Base-by-base conservation (phyloP, 2,329 filamentous ascomycete genomes). In the Conoideocrella luteorostrata region DNA sequence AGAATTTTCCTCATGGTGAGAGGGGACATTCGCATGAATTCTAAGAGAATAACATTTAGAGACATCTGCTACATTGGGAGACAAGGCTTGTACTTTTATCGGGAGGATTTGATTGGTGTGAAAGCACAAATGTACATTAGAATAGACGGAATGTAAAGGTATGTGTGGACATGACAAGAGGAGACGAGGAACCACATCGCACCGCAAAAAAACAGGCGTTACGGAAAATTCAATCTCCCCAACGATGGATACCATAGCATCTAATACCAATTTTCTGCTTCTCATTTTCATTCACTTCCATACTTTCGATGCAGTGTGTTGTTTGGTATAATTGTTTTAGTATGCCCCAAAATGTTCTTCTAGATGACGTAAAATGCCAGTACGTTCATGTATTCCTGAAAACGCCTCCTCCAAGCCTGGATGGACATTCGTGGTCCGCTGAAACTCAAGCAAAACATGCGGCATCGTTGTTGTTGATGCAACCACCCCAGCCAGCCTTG, bases 111-210 rank as follows among this genome's bases (percentile, higher is more conserved):
- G 40, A 9, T 33, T 18, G 17, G 15, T 15, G 4, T 13, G 6
- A 18, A 13, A n/a, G 35, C 17, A 12, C 33, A 11, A 32, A 34
- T 46, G 44, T 43, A 46, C 23, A 46, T 35, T 33, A 43, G 26
- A 20, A 35, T n/a, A 22, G 29, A 34, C 34, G 15, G 12, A 15
- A 33, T 46, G 44, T 46, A 46, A 38, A 17, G 35, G 9, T 30
- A 30, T 17, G 9, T 30, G 23, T 17, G 32, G 39, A 42, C 13
- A 29, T 30, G 18, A 11, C 17, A 46, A 18, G 26, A 26, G 34
- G 21, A 22, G 4, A 34, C 10, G 22, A 22, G 21, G 11, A 28
- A 24, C 17, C 13, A n/a, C n/a, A n/a, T n/a, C n/a, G 10, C 34
- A 30, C 29, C 9, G n/a, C n/a, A n/a, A n/a, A 41, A n/a, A 24